Evolutionary conservation across 108 stramenopile genomes (phyloP).

Genomic region (Bacterosira constricta): DNA sequence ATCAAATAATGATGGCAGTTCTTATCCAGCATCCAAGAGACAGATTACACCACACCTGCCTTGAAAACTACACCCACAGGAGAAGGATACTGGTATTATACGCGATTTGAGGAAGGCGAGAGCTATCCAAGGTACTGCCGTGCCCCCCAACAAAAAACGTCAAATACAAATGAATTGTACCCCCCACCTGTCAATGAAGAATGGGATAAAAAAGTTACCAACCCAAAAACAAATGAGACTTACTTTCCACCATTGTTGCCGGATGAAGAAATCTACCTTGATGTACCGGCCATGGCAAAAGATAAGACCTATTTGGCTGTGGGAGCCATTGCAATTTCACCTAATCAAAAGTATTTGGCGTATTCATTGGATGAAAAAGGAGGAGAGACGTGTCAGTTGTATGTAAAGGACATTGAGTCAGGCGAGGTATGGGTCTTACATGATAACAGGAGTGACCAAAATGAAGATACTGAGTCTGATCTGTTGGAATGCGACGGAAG

Average conservation of each 20-base stretch:
- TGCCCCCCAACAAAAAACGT: constrained; percentile 57
- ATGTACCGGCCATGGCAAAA: constrained; percentile 88
- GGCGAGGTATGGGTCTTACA: constrained; percentile 59
- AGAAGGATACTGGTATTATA: constrained; percentile 75
- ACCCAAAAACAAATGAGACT: constrained; percentile 57
- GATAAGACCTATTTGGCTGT: constrained; percentile 83
- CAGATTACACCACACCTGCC: constrained; percentile 86
- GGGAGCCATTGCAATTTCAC: constrained; percentile 67
- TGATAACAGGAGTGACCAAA: constrained; percentile 47
- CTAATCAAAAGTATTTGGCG: constrained; percentile 70
- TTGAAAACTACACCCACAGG: constrained; percentile 43
- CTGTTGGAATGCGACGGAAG: constrained; percentile 58
- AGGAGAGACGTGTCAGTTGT: constrained; percentile 88
- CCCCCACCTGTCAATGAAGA: constrained; percentile 22
- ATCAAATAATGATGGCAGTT: constrained; percentile 4
- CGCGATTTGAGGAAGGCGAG: constrained; percentile 88
- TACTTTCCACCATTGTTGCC: constrained; percentile 60
- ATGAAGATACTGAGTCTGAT: neutral
- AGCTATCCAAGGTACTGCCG: constrained; percentile 88
- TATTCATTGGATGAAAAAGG: constrained; percentile 91
- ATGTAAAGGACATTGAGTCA: constrained; percentile 72
- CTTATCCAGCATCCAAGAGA: constrained; percentile 66
- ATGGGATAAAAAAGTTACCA: constrained; percentile 10
- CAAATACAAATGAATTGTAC: constrained; percentile 16
- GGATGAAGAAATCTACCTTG: constrained; percentile 81